phyloP scores from a whole-genome alignment of 2,329 filamentous ascomycete species.

The Botrytis sinoallii region DNA sequence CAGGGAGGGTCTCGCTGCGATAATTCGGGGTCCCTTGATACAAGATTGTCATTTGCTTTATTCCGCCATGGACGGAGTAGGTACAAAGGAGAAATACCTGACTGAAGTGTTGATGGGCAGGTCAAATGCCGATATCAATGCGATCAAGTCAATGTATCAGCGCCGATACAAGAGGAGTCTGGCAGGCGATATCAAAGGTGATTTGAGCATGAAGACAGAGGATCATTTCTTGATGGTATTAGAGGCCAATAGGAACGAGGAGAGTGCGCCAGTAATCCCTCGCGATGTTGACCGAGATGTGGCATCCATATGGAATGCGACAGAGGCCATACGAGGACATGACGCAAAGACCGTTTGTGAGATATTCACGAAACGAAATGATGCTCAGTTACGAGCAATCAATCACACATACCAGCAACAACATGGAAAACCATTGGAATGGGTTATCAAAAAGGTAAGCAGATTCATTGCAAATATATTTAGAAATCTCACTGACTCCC shows the following conservation, averaged over 20 bases:
- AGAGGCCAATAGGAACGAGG: constrained; percentile 70
- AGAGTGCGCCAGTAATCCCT: constrained; percentile 69
- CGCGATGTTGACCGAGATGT: constrained; percentile 74
- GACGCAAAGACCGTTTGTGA: constrained; percentile 76
- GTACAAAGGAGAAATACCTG: constrained; percentile 81
- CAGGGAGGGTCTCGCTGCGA: constrained; percentile 67
- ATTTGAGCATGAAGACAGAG: constrained; percentile 84
- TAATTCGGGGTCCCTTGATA: constrained; percentile 74
- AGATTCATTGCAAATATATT: background rate
- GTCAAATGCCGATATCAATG: constrained; percentile 81
- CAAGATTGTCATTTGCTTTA: constrained; percentile 71
- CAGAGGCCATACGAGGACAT: constrained; percentile 62
- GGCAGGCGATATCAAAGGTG: constrained; percentile 69
- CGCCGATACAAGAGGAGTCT: constrained; percentile 63
- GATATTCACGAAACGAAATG: constrained; percentile 71
- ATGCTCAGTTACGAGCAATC: constrained; percentile 82
- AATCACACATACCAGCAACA: constrained; percentile 69
- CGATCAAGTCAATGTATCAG: constrained; percentile 79
- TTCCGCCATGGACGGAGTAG: constrained; percentile 71
- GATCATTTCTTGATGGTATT: constrained; percentile 81
- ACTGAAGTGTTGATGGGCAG: constrained; percentile 83
- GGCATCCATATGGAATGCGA: constrained; percentile 70
- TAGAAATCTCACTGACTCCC: constrained; percentile 21
- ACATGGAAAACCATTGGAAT: constrained; percentile 67
- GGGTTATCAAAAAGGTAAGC: constrained; percentile 66